Base-by-base conservation (phyloP, 352 stramenopile species). In the Peronospora destructor region DNA sequence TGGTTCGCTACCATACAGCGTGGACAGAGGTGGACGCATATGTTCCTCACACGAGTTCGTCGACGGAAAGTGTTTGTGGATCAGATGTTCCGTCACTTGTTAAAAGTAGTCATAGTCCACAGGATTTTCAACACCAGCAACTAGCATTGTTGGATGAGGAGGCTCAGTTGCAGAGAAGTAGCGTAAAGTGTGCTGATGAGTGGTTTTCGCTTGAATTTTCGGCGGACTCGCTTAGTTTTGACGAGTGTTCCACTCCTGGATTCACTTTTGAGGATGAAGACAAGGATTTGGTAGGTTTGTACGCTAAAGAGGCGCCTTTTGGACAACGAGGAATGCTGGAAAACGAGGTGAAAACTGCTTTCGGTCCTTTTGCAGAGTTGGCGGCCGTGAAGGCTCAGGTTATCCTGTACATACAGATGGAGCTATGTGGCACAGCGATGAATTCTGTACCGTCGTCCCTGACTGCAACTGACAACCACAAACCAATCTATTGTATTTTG, bases 321-420 rank as follows among this genome's bases (percentile, higher is more conserved):
- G 51, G 50, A 13, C 43, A 57, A 21, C 54, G 41, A 0, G 13
- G 50, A 19, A 46, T 72, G 45, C 40, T 64, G 46, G 63, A 60
- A 37, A 52, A 39, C n/a, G 16, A 67, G 14, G 21, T 45, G 42
- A 45, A 35, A 32, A 19, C 33, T 34, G 51, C n/a, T 45, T 17
- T 45, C 3, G 6, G 2, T 59, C 30, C 21, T 58, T n/a, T 10
- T 46, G 28, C 37, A 10, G 49, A 63, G 32, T 50, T 47, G 9
- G 54, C 60, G 5, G 45, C 37, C 10, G 60, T 66, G 35, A 76
- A 64, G 29, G 60, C 69, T 0, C 66, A 76, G 42, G 55, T 85
- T 41, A 73, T 74, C 11, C 39, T 89, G 34, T 91, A 84, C 49
- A 91, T 91, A 42, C 80, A 91, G 53, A 88, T 89, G 75, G 76